These are phyloP conservation scores for Hippophae gyantsensis DNA, from an alignment of 306 rosid genomes.

Conservation along the genomic window DNA sequence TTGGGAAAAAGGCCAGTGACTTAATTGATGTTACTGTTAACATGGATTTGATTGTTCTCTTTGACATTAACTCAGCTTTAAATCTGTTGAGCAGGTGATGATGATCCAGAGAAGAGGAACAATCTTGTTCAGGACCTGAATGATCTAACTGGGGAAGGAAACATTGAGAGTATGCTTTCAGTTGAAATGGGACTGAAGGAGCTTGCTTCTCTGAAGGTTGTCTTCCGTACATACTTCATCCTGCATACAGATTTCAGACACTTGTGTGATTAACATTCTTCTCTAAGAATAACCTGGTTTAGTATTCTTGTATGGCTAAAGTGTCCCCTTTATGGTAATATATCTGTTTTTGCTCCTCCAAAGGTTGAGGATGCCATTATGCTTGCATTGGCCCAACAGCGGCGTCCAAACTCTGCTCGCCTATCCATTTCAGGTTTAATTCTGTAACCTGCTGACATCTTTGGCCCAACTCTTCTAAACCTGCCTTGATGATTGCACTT, in stretches of 20 bases:
- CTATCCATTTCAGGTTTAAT: conserved; percentile 45
- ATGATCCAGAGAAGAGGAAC: conserved; percentile 59
- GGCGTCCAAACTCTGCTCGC: conserved; percentile 76
- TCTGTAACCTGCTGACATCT: conserved; percentile 10
- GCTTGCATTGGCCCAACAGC: conserved; percentile 71
- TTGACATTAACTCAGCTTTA: conserved; percentile 4
- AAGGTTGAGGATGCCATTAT: conserved; percentile 90
- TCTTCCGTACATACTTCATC: conserved; percentile 14
- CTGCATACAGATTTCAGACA: conserved; percentile 5
- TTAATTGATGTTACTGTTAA: too few relatives aligned
- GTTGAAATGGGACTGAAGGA: conserved; percentile 95
- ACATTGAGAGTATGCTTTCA: conserved; percentile 91
- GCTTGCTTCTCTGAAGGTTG: conserved; percentile 88
- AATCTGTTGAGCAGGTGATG: conserved; percentile 49
- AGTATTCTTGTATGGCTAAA: conserved; percentile 5
- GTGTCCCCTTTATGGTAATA: conserved; percentile 7
- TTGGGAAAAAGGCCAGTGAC: conserved; percentile 69
- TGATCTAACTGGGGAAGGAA: conserved; percentile 95
- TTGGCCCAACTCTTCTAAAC: neutral
- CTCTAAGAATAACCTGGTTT: conserved; percentile 8
- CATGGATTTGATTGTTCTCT: neutral
- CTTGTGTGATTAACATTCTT: conserved; percentile 3
- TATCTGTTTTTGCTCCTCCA: conserved; percentile 2
- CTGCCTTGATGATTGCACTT: neutral
- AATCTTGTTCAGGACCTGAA: conserved; percentile 60